These are phyloP conservation scores for Castanopsis chinensis DNA, from an alignment of 306 rosid genomes.

Conservation along the genomic window DNA sequence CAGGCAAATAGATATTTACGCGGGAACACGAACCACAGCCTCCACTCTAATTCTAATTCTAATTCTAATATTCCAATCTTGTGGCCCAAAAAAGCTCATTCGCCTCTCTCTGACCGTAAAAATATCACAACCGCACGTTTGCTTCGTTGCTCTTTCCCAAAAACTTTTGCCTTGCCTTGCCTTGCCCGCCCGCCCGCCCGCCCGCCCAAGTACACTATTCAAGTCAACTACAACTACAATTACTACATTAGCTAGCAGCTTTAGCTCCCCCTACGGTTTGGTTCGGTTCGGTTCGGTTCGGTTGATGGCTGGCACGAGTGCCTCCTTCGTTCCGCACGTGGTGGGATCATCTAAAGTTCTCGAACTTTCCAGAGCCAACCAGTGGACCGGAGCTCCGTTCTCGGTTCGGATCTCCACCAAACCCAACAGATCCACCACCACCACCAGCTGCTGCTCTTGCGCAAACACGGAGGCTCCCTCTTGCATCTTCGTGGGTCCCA, in stretches of 20 bases:
- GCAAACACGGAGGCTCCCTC: slow-evolving; percentile 46
- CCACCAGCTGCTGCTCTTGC: slow-evolving; percentile 22
- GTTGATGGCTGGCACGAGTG: slow-evolving; percentile 60
- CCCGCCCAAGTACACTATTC: too few relatives aligned
- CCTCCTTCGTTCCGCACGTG: slow-evolving; percentile 40
- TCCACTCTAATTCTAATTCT: neutral
- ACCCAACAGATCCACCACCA: slow-evolving; percentile 29
- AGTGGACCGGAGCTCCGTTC: slow-evolving; percentile 27
- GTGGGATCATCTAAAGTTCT: slow-evolving; percentile 30
- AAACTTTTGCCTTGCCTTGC: too few relatives aligned
- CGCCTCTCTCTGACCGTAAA: neutral
- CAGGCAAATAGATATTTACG: slow-evolving; percentile 15
- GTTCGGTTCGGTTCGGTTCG: neutral
- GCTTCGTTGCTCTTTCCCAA: too few relatives aligned
- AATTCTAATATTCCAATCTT: slow-evolving; percentile 18
- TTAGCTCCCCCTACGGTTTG: too few relatives aligned
- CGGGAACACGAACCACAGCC: slow-evolving; percentile 30
- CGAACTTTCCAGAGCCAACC: slow-evolving; percentile 33
- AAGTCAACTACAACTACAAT: neutral
- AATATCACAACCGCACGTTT: slow-evolving; percentile 7
- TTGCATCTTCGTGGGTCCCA: slow-evolving; percentile 75
- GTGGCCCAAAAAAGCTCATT: slow-evolving; percentile 13
- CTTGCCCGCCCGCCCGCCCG: too few relatives aligned
- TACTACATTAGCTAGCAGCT: too few relatives aligned
- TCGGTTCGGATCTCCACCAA: slow-evolving; percentile 48